phyloP scores from a whole-genome alignment of 495 filamentous ascomycete species.

The Xylaria castorea region DNA sequence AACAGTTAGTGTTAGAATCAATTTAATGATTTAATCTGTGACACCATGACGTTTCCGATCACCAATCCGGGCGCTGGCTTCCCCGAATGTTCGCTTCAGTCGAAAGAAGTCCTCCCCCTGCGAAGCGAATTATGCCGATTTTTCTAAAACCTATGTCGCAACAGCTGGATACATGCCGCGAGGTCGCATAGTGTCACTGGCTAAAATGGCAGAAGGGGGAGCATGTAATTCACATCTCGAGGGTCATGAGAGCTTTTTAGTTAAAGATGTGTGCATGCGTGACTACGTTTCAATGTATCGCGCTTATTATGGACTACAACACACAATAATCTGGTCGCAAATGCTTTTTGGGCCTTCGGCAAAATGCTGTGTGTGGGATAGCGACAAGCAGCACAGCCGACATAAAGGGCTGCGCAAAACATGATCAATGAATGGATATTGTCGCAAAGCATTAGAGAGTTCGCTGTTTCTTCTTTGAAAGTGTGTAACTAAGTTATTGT shows the following conservation, averaged over 20 bases:
- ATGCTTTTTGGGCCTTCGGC: background rate
- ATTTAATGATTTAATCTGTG: slow-evolving; percentile 14
- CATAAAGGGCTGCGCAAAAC: slow-evolving; percentile 1
- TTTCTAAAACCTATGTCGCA: slow-evolving; percentile 18
- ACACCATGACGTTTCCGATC: slow-evolving; percentile 1
- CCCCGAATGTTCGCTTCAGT: background rate
- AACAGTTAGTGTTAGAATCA: background rate
- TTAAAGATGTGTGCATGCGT: background rate
- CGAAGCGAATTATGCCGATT: slow-evolving; percentile 22
- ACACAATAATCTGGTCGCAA: slow-evolving; percentile 4
- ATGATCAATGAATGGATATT: background rate
- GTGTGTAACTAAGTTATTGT: background rate
- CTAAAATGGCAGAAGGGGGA: slow-evolving; percentile 1
- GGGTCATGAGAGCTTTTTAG: background rate
- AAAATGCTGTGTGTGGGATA: background rate
- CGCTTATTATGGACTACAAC: background rate
- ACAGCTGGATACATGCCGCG: background rate
- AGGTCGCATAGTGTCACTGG: slow-evolving; percentile 17
- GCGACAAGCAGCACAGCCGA: background rate
- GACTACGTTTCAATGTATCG: background rate
- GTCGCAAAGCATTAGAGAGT: slow-evolving; percentile 11
- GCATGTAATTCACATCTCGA: background rate
- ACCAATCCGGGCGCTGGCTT: slow-evolving; percentile 10
- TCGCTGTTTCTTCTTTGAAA: background rate
- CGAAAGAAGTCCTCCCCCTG: background rate